Percentiles rank a stretch among this genome's conserved stretches.
Conservation (phyloP, 129 eudicot species). For the Arctium minus region DNA sequence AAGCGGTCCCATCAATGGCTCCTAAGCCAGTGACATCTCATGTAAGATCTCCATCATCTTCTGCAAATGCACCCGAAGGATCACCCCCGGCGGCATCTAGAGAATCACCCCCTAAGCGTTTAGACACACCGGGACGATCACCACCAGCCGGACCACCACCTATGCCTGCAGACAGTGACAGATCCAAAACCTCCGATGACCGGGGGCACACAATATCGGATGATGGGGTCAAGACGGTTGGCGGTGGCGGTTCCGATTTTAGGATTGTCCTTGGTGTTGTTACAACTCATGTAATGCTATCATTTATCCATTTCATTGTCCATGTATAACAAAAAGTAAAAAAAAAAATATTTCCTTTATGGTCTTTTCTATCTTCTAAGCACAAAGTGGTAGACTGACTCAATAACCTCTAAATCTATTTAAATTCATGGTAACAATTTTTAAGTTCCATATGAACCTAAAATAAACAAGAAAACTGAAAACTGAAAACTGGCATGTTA, state of each 20-base stretch:
- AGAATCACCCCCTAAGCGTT: conserved; percentile 6
- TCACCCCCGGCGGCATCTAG: conserved; percentile 12
- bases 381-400: background rate
- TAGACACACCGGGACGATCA: conserved; percentile 1
- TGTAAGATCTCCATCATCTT: background rate
- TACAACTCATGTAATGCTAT: conserved; percentile 9
- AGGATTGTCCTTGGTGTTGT: conserved; percentile 6
- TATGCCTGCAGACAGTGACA: conserved; percentile 4
- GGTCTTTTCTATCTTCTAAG: background rate
- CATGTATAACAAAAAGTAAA: background rate
- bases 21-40: background rate
- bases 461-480: background rate
- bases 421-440: background rate
- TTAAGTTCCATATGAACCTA: background rate
- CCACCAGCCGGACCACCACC: conserved; percentile 10
- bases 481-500: background rate
- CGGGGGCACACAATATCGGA: background rate
- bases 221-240: background rate
- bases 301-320: conserved; percentile 1
- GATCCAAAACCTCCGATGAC: background rate
- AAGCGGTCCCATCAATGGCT: background rate
- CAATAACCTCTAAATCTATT: background rate
- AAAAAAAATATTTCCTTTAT: background rate
- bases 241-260: background rate
- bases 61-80: background rate